phyloP scores from a whole-genome alignment of 1,139 yeast genomes.

The Diutina neorugosa region DNA sequence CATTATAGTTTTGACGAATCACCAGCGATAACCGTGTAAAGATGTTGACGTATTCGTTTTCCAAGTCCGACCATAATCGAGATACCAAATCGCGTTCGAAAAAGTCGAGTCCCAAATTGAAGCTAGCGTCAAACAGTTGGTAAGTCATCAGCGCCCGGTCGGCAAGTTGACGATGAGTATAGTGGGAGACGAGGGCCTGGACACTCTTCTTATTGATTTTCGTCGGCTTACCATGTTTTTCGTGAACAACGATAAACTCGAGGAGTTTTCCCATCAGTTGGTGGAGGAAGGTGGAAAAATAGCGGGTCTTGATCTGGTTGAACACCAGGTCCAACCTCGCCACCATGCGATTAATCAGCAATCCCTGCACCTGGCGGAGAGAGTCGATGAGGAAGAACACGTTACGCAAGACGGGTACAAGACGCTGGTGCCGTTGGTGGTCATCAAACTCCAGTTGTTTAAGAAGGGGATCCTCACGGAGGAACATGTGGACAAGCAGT shows the following conservation, averaged over 20 bases:
- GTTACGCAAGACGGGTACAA: slow-evolving; percentile 53
- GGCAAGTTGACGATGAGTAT: slow-evolving; percentile 47
- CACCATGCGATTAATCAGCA: slow-evolving; percentile 24
- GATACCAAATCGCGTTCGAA: slow-evolving; percentile 36
- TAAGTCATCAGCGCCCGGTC: slow-evolving; percentile 44
- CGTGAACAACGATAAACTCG: slow-evolving; percentile 50
- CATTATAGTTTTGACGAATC: slow-evolving; percentile 1
- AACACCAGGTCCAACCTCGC: slow-evolving; percentile 37
- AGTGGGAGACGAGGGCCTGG: slow-evolving; percentile 41
- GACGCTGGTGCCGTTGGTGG: slow-evolving; percentile 44
- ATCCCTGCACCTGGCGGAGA: slow-evolving; percentile 19
- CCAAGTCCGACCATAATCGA: slow-evolving; percentile 33
- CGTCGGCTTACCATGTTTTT: slow-evolving; percentile 40
- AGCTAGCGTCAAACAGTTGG: slow-evolving; percentile 47
- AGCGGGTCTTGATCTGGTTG: slow-evolving; percentile 24
- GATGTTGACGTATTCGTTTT: slow-evolving; percentile 20
- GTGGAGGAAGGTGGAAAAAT: slow-evolving; percentile 35
- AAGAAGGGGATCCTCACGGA: slow-evolving; percentile 31
- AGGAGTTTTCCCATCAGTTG: slow-evolving; percentile 47
- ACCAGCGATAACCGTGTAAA: slow-evolving; percentile 19
- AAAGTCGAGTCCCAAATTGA: slow-evolving; percentile 30
- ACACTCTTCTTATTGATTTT: slow-evolving; percentile 51
- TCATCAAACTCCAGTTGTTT: slow-evolving; percentile 39
- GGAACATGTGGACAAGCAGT: slow-evolving; percentile 24
- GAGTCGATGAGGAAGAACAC: slow-evolving; percentile 47